phyloP scores from a whole-genome alignment of 2,329 filamentous ascomycete species.

The Pyrenochaeta sp. region DNA sequence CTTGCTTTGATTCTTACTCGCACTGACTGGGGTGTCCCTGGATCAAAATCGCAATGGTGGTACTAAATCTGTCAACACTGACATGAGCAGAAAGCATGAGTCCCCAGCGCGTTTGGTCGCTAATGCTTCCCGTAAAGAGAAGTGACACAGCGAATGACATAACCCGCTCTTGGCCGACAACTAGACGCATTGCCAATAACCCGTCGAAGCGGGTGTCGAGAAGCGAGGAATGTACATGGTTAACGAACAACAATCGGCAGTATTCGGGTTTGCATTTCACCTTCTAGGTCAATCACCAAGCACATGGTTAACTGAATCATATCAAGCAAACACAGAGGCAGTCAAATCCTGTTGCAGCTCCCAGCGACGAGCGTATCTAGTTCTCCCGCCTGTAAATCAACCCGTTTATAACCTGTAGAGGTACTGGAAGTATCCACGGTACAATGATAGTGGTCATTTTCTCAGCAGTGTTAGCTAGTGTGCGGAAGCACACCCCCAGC shows the following conservation, averaged over 20 bases:
- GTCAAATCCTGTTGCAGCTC: not conserved
- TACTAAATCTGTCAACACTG: not conserved
- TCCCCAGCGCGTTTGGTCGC: not conserved
- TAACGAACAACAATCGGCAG: not conserved
- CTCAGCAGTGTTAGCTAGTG: not conserved
- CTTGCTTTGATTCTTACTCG: not conserved
- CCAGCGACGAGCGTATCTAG: not conserved
- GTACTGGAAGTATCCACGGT: not conserved
- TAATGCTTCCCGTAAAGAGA: not conserved
- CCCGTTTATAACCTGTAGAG: not conserved
- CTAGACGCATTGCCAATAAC: not conserved
- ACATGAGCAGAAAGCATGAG: not conserved
- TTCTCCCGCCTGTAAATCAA: not conserved
- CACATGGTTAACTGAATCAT: not conserved
- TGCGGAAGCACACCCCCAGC: not conserved
- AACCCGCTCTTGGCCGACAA: not conserved
- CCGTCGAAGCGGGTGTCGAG: not conserved
- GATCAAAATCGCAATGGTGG: not conserved
- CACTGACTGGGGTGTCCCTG: not conserved
- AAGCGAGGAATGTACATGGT: slow-evolving; percentile 15
- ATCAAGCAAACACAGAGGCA: not conserved
- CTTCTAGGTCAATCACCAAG: not conserved
- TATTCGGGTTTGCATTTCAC: not conserved
- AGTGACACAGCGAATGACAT: slow-evolving; percentile 4
- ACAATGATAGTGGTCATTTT: not conserved